Conservation (phyloP, 2,329 filamentous ascomycete species). For the Byssochlamys sp. region DNA sequence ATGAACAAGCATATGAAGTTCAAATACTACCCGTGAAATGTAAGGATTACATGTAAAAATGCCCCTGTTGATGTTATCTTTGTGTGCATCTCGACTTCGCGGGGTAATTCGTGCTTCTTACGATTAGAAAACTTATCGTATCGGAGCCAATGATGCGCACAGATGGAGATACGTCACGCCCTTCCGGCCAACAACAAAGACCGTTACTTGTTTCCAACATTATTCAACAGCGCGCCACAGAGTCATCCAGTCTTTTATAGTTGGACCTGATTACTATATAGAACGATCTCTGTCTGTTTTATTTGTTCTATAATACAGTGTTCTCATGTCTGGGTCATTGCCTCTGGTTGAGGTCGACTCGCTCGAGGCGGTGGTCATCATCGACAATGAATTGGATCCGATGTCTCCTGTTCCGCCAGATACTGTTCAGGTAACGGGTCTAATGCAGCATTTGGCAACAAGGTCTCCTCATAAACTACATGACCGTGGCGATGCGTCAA, state of each 20-base stretch:
- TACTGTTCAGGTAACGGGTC: conserved; percentile 35
- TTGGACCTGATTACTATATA: neutral
- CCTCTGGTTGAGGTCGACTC: conserved; percentile 34
- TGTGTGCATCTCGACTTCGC: neutral
- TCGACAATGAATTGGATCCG: conserved; percentile 48
- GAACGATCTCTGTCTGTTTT: neutral
- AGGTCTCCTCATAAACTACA: conserved; percentile 23
- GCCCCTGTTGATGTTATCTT: neutral
- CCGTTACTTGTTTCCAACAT: neutral
- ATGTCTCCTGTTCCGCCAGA: conserved; percentile 40
- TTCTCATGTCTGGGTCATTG: neutral
- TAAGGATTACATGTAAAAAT: neutral
- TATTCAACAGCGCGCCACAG: neutral
- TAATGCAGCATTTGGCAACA: conserved; percentile 35
- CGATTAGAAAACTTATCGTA: neutral
- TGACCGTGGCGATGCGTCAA: conserved; percentile 33
- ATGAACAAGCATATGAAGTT: neutral
- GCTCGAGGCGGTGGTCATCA: conserved; percentile 42
- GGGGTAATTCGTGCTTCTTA: neutral
- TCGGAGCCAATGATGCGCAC: neutral
- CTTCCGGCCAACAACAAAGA: neutral
- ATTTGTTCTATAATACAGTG: neutral
- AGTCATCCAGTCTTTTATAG: neutral
- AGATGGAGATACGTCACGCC: neutral
- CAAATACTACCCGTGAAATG: neutral